These are phyloP conservation scores for Chenopodium suecicum DNA, from an alignment of 148 eudicot species.

Conservation along the genomic window DNA sequence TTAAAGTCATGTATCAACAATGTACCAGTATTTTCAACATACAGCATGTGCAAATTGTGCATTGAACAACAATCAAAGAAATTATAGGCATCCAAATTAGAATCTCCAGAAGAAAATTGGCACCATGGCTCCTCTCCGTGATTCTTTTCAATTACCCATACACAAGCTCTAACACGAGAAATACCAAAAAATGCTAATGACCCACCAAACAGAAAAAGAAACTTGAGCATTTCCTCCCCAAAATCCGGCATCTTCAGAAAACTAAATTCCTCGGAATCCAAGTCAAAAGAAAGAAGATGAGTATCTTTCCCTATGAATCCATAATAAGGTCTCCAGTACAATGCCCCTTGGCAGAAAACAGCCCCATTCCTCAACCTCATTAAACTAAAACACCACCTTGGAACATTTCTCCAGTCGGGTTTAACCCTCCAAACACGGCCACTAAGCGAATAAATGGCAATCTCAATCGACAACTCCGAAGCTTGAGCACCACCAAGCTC, in stretches of 20 bases:
- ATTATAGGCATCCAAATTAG: neutral
- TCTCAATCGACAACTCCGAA: neutral
- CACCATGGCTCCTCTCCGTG: neutral
- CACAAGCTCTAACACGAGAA: neutral
- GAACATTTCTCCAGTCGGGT: neutral
- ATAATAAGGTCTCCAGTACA: neutral
- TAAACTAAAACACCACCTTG: neutral
- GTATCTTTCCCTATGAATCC: too few relatives aligned
- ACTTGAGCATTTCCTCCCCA: neutral
- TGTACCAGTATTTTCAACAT: too few relatives aligned
- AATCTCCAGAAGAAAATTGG: neutral
- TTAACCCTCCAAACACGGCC: neutral
- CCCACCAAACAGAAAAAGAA: neutral
- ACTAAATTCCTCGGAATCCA: neutral
- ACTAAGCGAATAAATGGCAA: too few relatives aligned
- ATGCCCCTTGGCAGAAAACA: neutral
- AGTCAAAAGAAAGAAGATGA: slow-evolving; percentile 1
- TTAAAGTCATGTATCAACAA: too few relatives aligned
- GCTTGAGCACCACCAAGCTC: neutral
- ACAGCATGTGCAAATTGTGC: neutral
- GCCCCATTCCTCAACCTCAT: neutral
- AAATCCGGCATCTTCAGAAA: neutral
- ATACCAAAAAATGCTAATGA: neutral
- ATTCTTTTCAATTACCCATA: neutral
- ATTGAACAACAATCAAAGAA: neutral